Conservation (phyloP, 495 filamentous ascomycete species). For the Xylaria acuta region DNA sequence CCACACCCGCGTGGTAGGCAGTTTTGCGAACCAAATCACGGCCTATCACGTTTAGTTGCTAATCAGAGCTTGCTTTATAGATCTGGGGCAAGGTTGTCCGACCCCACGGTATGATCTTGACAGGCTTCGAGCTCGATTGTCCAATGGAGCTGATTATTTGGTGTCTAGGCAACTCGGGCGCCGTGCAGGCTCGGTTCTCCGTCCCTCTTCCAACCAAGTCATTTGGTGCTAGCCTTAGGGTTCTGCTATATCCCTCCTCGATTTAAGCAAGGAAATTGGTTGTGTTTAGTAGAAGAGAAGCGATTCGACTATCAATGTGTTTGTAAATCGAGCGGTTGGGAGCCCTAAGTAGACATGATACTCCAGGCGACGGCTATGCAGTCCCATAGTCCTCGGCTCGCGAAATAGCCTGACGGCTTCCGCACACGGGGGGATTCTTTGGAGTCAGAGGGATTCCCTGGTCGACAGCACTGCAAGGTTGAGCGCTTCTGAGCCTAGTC, state of each 20-base stretch:
- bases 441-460: not conserved
- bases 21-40: not conserved
- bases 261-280: constrained; percentile 44
- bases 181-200: constrained; percentile 91
- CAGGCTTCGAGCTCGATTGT: constrained; percentile 5
- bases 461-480: not conserved
- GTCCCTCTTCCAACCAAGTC: constrained; percentile 89
- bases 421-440: not conserved
- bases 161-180: constrained; percentile 80
- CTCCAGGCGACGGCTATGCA: not conserved
- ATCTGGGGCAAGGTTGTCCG: constrained; percentile 98
- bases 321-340: not conserved
- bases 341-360: not conserved
- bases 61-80: not conserved
- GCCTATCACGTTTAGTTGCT: not conserved
- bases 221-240: constrained; percentile 89
- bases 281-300: not conserved
- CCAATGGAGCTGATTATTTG: constrained; percentile 22
- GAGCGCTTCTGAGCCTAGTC: not conserved
- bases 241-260: constrained; percentile 93
- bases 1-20: constrained; percentile 76
- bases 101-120: constrained; percentile 75
- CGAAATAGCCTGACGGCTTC: not conserved
- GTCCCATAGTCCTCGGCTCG: not conserved
- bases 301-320: constrained; percentile 1